Evolutionary conservation across 352 stramenopile species (phyloP).

Genomic region (Phytophthora palmivora): DNA sequence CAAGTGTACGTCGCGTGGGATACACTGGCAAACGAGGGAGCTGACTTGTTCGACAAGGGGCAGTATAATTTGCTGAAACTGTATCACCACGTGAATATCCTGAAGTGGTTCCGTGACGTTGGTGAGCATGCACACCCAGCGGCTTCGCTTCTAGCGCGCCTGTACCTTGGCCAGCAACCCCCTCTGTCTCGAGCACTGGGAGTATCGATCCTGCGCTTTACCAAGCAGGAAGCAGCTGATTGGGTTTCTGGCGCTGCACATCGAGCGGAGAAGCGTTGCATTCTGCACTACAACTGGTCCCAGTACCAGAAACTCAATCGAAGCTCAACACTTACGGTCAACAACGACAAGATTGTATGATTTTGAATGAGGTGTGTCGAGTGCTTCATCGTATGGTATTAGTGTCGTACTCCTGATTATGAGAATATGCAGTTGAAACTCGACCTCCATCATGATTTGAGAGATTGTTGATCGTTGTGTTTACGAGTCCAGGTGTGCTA

Average conservation of each 20-base stretch:
- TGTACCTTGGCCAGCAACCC: slow-evolving; percentile 36
- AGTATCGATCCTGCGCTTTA: slow-evolving; percentile 28
- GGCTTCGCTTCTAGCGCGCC: slow-evolving; percentile 40
- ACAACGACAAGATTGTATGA: too few relatives aligned
- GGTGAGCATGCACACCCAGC: slow-evolving; percentile 37
- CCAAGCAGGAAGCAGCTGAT: slow-evolving; percentile 24
- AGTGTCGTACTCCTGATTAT: too few relatives aligned
- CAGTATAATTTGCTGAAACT: slow-evolving; percentile 53
- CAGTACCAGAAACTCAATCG: slow-evolving; percentile 36
- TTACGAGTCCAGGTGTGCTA: too few relatives aligned
- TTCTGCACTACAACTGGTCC: slow-evolving; percentile 42
- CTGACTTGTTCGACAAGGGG: slow-evolving; percentile 45
- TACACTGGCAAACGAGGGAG: slow-evolving; percentile 28
- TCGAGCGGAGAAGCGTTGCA: slow-evolving; percentile 35
- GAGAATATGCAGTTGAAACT: too few relatives aligned
- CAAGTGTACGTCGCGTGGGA: slow-evolving; percentile 45
- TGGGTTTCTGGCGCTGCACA: slow-evolving; percentile 17
- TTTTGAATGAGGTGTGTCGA: too few relatives aligned
- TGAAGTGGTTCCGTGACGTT: slow-evolving; percentile 46
- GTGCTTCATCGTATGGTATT: too few relatives aligned
- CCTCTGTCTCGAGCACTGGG: slow-evolving; percentile 20
- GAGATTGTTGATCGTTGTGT: too few relatives aligned
- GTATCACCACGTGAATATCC: slow-evolving; percentile 50
- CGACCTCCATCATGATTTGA: too few relatives aligned
- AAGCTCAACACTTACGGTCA: slow-evolving; percentile 3